Conservation (phyloP, 192 early-diverging fungal genomes). For the Umbelopsis ramanniana region DNA sequence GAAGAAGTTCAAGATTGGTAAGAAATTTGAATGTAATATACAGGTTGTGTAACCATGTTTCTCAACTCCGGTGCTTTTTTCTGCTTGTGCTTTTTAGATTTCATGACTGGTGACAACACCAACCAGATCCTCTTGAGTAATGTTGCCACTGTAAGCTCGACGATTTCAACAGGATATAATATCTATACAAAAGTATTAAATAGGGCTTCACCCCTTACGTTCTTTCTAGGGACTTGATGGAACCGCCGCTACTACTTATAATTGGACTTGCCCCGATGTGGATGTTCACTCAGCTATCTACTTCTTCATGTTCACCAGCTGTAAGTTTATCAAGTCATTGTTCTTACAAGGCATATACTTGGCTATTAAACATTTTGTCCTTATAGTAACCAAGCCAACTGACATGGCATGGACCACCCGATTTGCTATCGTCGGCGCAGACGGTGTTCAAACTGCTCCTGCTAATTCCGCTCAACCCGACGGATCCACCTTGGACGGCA, state of each 20-base stretch:
- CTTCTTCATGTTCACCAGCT: slow-evolving; percentile 46
- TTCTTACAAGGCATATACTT: not conserved
- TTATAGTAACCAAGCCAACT: slow-evolving; percentile 8
- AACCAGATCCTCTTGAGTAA: slow-evolving; percentile 30
- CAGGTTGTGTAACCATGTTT: not conserved
- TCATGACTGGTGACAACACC: slow-evolving; percentile 46
- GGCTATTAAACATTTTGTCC: not conserved
- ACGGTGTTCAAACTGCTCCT: slow-evolving; percentile 16
- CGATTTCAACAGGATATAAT: not conserved
- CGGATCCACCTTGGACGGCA: slow-evolving; percentile 18
- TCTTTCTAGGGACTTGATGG: slow-evolving; percentile 29
- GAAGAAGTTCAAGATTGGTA: slow-evolving; percentile 41
- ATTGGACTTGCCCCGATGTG: slow-evolving; percentile 34
- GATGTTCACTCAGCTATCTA: slow-evolving; percentile 40
- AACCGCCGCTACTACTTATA: not conserved
- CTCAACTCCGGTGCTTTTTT: not conserved
- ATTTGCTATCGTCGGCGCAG: slow-evolving; percentile 35
- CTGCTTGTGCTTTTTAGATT: slow-evolving; percentile 27
- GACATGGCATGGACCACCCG: slow-evolving; percentile 44
- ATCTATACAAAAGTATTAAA: not conserved
- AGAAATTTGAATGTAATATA: not conserved
- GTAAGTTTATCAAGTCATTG: slow-evolving; percentile 17
- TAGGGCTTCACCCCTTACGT: not conserved
- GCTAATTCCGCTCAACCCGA: slow-evolving; percentile 32
- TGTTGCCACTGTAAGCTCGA: slow-evolving; percentile 36